Evolutionary conservation across 345 rosid species (phyloP).

Genomic region (Pseudoturritis turrita): DNA sequence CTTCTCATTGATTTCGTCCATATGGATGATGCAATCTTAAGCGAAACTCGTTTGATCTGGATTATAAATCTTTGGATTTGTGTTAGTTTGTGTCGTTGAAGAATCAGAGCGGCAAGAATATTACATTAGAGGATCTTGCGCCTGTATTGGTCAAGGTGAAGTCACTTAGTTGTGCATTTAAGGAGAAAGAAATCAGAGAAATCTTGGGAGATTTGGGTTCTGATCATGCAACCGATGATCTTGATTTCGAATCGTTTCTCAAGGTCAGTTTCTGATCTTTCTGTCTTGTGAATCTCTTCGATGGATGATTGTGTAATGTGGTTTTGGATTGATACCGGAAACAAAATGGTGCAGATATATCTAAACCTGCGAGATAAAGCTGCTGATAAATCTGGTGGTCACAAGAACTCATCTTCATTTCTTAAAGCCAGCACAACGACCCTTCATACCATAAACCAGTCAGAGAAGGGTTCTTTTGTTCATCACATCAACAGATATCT

Average conservation of each 20-base stretch:
- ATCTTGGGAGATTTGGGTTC: constrained; percentile 42
- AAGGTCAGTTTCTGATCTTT: constrained; percentile 39
- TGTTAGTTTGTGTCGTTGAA: constrained; percentile 54
- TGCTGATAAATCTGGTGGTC: constrained; percentile 53
- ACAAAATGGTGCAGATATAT: constrained; percentile 50
- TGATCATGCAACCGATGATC: constrained; percentile 40
- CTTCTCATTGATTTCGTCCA: not conserved
- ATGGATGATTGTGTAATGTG: constrained; percentile 4
- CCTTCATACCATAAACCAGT: constrained; percentile 67
- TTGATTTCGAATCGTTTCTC: constrained; percentile 84
- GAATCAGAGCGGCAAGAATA: constrained; percentile 59
- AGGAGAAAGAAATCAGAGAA: constrained; percentile 64
- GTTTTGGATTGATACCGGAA: constrained; percentile 19
- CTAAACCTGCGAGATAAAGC: constrained; percentile 61
- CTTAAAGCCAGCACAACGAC: constrained; percentile 69
- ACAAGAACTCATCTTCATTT: constrained; percentile 61
- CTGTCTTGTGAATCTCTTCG: not conserved
- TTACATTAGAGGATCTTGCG: constrained; percentile 61
- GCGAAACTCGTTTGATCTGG: not conserved
- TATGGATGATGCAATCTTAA: not conserved
- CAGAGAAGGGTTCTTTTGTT: constrained; percentile 85
- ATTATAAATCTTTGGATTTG: not conserved
- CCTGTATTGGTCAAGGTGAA: constrained; percentile 65
- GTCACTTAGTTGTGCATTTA: constrained; percentile 52
- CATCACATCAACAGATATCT: constrained; percentile 88